phyloP scores from a whole-genome alignment of 2,329 filamentous ascomycete species.

The Verticillium longisporum region DNA sequence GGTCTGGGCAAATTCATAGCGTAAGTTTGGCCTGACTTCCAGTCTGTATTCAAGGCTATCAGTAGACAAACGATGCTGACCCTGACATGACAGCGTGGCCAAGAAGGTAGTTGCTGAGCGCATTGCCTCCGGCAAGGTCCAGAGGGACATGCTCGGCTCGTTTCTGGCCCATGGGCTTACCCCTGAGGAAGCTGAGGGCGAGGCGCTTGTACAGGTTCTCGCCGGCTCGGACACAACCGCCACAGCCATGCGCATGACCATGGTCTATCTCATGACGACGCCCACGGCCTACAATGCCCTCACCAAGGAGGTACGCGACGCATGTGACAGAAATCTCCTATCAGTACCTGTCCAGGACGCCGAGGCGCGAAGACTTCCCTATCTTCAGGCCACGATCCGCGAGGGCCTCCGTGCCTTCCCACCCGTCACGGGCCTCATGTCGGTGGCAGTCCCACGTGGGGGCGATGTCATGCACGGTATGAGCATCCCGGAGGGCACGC shows the following conservation, averaged over 20 bases:
- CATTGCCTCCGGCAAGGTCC: constrained; percentile 12
- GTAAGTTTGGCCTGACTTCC: constrained; percentile 8
- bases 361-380: constrained; percentile 32
- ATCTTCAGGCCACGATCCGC: constrained; percentile 42
- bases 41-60: not conserved
- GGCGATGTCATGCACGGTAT: constrained; percentile 29
- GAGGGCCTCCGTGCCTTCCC: constrained; percentile 41
- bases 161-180: constrained; percentile 31
- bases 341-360: constrained; percentile 21
- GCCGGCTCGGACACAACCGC: constrained; percentile 31
- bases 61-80: not conserved
- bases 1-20: constrained; percentile 31
- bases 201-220: constrained; percentile 25
- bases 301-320: constrained; percentile 38
- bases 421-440: constrained; percentile 30
- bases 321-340: constrained; percentile 16
- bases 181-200: constrained; percentile 19
- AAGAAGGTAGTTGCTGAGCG: constrained; percentile 15
- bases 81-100: constrained; percentile 10
- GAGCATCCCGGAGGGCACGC: constrained; percentile 37
- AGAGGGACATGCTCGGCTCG: constrained; percentile 31
- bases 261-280: constrained; percentile 45
- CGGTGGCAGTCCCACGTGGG: constrained; percentile 25
- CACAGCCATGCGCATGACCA: constrained; percentile 31
- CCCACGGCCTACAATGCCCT: constrained; percentile 39